Base-by-base conservation (phyloP, 139 green algal genomes). In the Nannochloris sp. region DNA sequence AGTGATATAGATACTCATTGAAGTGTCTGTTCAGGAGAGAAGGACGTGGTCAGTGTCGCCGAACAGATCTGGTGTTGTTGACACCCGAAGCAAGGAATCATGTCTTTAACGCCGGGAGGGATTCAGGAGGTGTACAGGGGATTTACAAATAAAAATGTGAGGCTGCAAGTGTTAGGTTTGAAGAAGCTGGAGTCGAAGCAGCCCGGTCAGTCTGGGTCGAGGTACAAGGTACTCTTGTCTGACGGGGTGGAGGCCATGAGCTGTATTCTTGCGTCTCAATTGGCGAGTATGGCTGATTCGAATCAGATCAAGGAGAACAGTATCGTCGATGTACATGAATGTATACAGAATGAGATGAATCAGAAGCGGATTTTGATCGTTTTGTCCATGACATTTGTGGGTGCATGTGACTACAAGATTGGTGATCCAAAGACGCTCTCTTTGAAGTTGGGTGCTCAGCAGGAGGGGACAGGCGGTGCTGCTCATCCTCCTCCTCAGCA, bases 241-340 rank as follows among this genome's bases (percentile, higher is more conserved):
- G 86, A 93, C 50, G 86, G 86, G 9, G 14, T 66, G 46, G 48
- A 67, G 34, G 40, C 48, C 21, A 68, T 70, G 21, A 72, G 72
- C 14, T 77, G 76, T 18, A 92, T 97, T 82, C 63, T 95, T 23
- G 81, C 88, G 11, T 86, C 80, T 0, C 84, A 96, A 75, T 61
- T 96, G 19, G 81, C 80, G 18, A 66, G 87, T 1, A 40, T 85
- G 10, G 74, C 86, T 4, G 60, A 73, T 9, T 34, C 49, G 2
- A 49, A 67, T 14, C 9, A 67, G 2, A 24, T 96, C 0, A 37
- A 59, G 7, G 64, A 80, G 15, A 71, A 71, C 37, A 68, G 72
- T 3, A 70, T 95, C 10, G 25, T 95, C 1, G 40, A 66, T 5
- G 48, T 95, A 0, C 44, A 58, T 0, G 88, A 95, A 58, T 67